Percentiles rank a stretch among this genome's conserved stretches.
These are phyloP conservation scores for Ceratonia siliqua DNA, from an alignment of 306 rosid genomes.

Conservation along the genomic window DNA sequence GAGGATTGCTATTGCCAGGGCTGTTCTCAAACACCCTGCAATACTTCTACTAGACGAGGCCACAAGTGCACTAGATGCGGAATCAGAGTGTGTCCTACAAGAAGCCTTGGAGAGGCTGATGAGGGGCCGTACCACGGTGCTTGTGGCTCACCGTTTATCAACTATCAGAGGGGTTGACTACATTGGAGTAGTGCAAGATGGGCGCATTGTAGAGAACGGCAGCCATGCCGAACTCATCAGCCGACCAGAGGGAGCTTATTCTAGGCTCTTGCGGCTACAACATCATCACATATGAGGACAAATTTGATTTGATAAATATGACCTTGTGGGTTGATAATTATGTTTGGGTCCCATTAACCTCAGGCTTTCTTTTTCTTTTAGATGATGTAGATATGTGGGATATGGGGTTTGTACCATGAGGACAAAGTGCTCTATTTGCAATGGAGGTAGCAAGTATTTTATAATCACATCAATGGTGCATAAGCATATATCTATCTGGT, in stretches of 20 bases:
- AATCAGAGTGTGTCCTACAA: constrained; percentile 91
- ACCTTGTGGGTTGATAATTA: not conserved
- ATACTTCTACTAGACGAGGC: constrained; percentile 93
- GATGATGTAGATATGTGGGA: constrained; percentile 86
- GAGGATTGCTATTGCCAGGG: constrained; percentile 95
- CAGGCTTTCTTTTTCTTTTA: constrained; percentile 49
- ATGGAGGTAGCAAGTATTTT: constrained; percentile 56
- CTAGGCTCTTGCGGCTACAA: constrained; percentile 91
- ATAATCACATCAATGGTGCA: constrained; percentile 51
- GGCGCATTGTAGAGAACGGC: constrained; percentile 90
- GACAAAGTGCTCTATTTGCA: constrained; percentile 60
- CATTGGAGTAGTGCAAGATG: constrained; percentile 95
- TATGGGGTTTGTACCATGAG: constrained; percentile 55
- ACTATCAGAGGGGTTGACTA: constrained; percentile 84
- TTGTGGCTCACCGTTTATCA: constrained; percentile 90
- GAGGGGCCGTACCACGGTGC: constrained; percentile 94
- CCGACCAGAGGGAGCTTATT: constrained; percentile 91
- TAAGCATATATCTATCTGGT: constrained; percentile 31
- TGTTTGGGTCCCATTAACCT: constrained; percentile 57
- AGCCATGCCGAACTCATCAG: constrained; percentile 78
- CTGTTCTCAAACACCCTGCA: constrained; percentile 90
- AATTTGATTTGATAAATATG: not conserved
- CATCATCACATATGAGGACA: constrained; percentile 74
- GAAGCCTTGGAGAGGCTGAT: constrained; percentile 95
- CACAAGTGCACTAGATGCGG: constrained; percentile 95